These are phyloP conservation scores for Pseudogymnoascus sp. DNA, from an alignment of 2,329 filamentous ascomycete species.

Conservation along the genomic window DNA sequence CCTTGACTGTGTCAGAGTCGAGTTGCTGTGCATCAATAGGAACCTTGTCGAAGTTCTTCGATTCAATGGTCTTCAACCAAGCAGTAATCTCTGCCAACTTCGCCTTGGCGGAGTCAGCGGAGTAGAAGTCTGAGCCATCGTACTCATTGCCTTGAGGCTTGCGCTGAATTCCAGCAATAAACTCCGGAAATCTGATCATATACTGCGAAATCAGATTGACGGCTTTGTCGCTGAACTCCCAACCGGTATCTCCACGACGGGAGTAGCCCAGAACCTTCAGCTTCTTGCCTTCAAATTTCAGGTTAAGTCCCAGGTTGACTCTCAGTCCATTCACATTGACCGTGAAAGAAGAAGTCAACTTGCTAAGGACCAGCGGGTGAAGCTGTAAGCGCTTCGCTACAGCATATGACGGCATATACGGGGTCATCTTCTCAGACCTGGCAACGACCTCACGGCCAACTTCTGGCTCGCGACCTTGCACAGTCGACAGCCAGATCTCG, in stretches of 20 bases:
- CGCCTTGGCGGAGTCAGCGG: slow-evolving; percentile 59
- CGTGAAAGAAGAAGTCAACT: slow-evolving; percentile 90
- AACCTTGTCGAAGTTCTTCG: slow-evolving; percentile 89
- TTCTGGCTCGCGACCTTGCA: slow-evolving; percentile 67
- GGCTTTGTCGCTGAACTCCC: slow-evolving; percentile 90
- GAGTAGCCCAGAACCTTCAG: slow-evolving; percentile 95
- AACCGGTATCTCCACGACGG: slow-evolving; percentile 74
- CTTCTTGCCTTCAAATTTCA: slow-evolving; percentile 95
- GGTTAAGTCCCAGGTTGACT: slow-evolving; percentile 85
- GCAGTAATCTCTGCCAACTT: slow-evolving; percentile 89
- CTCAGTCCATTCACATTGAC: slow-evolving; percentile 74
- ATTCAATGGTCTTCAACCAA: slow-evolving; percentile 88
- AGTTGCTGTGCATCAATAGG: slow-evolving; percentile 94
- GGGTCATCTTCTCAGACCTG: slow-evolving; percentile 60
- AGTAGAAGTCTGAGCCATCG: slow-evolving; percentile 79
- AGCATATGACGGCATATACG: slow-evolving; percentile 80
- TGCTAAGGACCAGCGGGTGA: slow-evolving; percentile 83
- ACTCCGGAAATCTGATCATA: slow-evolving; percentile 90
- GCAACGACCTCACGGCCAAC: slow-evolving; percentile 70
- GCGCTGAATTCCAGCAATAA: slow-evolving; percentile 78
- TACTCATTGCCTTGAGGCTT: slow-evolving; percentile 83
- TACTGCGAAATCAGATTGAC: slow-evolving; percentile 76
- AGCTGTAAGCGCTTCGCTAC: slow-evolving; percentile 75
- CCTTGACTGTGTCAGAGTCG: slow-evolving; percentile 79
- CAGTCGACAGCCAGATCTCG: slow-evolving; percentile 67